phyloP scores from a whole-genome alignment of 805 yeast species.

The Saccharomycopsis microspora region DNA sequence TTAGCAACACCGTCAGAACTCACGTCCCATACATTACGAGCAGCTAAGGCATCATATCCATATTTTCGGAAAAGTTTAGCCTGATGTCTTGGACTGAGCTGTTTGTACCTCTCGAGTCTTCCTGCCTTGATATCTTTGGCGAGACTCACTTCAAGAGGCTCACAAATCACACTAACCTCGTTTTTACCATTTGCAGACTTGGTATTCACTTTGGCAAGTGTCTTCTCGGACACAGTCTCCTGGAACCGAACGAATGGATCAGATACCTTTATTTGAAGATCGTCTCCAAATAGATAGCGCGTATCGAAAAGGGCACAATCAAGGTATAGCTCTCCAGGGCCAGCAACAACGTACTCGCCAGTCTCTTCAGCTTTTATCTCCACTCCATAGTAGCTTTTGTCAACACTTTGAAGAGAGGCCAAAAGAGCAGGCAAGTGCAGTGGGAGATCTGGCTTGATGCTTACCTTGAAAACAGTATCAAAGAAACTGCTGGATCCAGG shows the following conservation, averaged over 20 bases:
- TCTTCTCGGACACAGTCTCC: slow-evolving; percentile 60
- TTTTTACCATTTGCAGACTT: slow-evolving; percentile 44
- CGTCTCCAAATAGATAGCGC: slow-evolving; percentile 42
- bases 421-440: slow-evolving; percentile 64
- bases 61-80: slow-evolving; percentile 48
- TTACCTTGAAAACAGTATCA: slow-evolving; percentile 63
- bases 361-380: slow-evolving; percentile 72
- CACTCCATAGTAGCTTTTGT: slow-evolving; percentile 54
- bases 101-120: slow-evolving; percentile 14
- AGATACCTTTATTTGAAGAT: slow-evolving; percentile 67
- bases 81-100: slow-evolving; percentile 30
- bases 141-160: slow-evolving; percentile 48
- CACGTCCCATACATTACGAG: slow-evolving; percentile 73
- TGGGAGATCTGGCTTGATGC: slow-evolving; percentile 74
- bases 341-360: slow-evolving; percentile 74
- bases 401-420: slow-evolving; percentile 54
- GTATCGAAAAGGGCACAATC: slow-evolving; percentile 78
- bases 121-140: slow-evolving; percentile 45
- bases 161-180: slow-evolving; percentile 60
- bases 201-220: slow-evolving; percentile 58
- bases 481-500: slow-evolving; percentile 33
- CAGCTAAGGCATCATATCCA: slow-evolving; percentile 75
- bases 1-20: slow-evolving; percentile 50
- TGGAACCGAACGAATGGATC: slow-evolving; percentile 73
- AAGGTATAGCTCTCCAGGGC: slow-evolving; percentile 79